phyloP scores from a whole-genome alignment of 2,329 filamentous ascomycete species.

The Hyphodiscus sp. region DNA sequence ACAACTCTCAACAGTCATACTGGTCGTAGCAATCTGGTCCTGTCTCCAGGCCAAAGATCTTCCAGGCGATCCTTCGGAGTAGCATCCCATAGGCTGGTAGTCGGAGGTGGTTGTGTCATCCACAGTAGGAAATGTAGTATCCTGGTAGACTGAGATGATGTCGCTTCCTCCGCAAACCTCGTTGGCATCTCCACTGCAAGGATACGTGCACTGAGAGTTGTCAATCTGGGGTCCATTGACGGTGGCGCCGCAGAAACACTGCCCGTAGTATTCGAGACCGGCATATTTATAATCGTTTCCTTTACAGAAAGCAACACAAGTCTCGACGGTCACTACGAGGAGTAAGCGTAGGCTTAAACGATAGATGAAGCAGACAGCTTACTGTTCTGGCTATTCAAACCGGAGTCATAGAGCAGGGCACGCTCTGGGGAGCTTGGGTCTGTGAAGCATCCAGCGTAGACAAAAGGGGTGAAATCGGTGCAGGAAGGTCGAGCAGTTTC shows the following conservation, averaged over 20 bases:
- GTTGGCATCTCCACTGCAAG: conserved; percentile 21
- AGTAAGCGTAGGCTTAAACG: too few species aligned
- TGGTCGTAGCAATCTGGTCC: conserved; percentile 25
- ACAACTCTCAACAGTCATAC: conserved; percentile 31
- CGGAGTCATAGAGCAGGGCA: conserved; percentile 26
- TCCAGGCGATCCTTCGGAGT: conserved; percentile 31
- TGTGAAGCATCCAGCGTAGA: conserved; percentile 31
- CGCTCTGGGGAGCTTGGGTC: conserved; percentile 23
- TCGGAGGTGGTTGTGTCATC: conserved; percentile 25
- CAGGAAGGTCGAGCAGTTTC: conserved; percentile 23
- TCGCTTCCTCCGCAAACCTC: conserved; percentile 24
- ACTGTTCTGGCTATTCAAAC: conserved; percentile 25
- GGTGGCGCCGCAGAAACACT: conserved; percentile 31
- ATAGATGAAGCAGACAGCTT: too few species aligned
- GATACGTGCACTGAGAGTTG: conserved; percentile 21
- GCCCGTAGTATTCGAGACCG: conserved; percentile 26
- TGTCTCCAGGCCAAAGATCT: conserved; percentile 28
- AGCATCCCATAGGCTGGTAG: conserved; percentile 33
- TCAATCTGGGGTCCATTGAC: conserved; percentile 25
- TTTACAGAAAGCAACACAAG: conserved; percentile 33
- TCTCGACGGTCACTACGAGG: conserved; percentile 27
- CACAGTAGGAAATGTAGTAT: conserved; percentile 29
- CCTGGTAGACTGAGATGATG: conserved; percentile 29
- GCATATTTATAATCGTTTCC: conserved; percentile 32
- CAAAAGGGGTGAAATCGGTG: conserved; percentile 28